Percentiles rank a stretch among this genome's conserved stretches.
These are phyloP conservation scores for Podospora didyma DNA, from an alignment of 495 filamentous ascomycete genomes.

Conservation along the genomic window DNA sequence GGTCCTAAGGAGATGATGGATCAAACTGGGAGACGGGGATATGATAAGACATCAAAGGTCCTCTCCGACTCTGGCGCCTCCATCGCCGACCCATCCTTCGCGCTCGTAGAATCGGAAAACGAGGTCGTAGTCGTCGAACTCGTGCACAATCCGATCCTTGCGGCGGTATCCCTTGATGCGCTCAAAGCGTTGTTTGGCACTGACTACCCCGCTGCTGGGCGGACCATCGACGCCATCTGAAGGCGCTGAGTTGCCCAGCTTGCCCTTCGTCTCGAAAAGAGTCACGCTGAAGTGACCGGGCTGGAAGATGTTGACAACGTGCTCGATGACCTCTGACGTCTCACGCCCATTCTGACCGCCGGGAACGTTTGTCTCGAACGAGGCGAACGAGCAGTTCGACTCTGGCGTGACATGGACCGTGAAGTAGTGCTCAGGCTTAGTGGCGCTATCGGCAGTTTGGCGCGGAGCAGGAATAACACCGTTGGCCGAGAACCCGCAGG, in stretches of 20 bases:
- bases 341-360: constrained; percentile 80
- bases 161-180: constrained; percentile 81
- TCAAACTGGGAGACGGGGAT: neutral
- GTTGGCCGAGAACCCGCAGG: constrained; percentile 97
- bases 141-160: constrained; percentile 93
- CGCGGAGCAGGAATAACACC: constrained; percentile 82
- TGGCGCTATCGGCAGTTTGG: constrained; percentile 45
- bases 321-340: constrained; percentile 85
- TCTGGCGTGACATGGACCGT: constrained; percentile 99
- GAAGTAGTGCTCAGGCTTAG: constrained; percentile 81
- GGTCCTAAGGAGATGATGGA: neutral
- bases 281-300: constrained; percentile 96
- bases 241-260: constrained; percentile 25
- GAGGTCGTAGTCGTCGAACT: constrained; percentile 95
- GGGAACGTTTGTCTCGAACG: constrained; percentile 99
- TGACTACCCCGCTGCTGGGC: constrained; percentile 29
- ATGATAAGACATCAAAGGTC: constrained; percentile 6
- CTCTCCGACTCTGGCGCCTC: constrained; percentile 66
- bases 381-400: constrained; percentile 96
- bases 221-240: constrained; percentile 44
- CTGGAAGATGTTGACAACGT: constrained; percentile 92
- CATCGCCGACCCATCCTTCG: constrained; percentile 78
- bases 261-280: constrained; percentile 84
- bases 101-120: constrained; percentile 97
- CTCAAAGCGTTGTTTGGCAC: constrained; percentile 68